Percentiles rank a stretch among this genome's conserved stretches.
Evolutionary conservation across 2,329 filamentous ascomycete genomes (phyloP).

Genomic region (Colletotrichum sansevieriae): DNA sequence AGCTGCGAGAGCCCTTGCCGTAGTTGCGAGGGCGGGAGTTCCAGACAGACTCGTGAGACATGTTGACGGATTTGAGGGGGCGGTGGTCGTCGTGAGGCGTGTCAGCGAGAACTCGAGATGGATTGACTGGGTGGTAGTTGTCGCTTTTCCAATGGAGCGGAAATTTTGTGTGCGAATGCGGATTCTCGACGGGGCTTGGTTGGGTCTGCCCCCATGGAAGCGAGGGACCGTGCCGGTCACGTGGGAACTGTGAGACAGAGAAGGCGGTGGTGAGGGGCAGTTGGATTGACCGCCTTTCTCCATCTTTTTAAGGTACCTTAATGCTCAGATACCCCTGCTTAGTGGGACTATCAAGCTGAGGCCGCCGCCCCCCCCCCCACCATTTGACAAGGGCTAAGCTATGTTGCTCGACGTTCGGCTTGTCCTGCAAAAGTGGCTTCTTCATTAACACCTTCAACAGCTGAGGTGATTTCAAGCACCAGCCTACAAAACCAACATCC

Average conservation of each 20-base stretch:
- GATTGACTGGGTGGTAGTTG: constrained; percentile 36
- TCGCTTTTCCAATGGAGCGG: constrained; percentile 23
- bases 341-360: too few relatives aligned
- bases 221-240: constrained; percentile 20
- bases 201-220: constrained; percentile 39
- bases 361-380: too few relatives aligned
- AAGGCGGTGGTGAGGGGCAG: too few relatives aligned
- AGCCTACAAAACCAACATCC: constrained; percentile 8
- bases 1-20: constrained; percentile 95
- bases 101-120: constrained; percentile 38
- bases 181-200: constrained; percentile 28
- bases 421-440: constrained; percentile 54
- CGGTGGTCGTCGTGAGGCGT: constrained; percentile 42
- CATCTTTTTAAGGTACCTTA: too few relatives aligned
- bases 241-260: not conserved
- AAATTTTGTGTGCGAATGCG: constrained; percentile 42
- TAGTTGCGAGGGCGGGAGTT: constrained; percentile 97
- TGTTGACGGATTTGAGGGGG: constrained; percentile 60
- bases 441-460: constrained; percentile 43
- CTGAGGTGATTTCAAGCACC: constrained; percentile 53
- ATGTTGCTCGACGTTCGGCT: constrained; percentile 30
- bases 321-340: too few relatives aligned
- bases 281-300: too few relatives aligned
- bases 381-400: constrained; percentile 9
- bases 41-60: constrained; percentile 95